Evolutionary conservation across 2,329 filamentous ascomycete genomes (phyloP).

Genomic region (Aspergillus novofumigatus): DNA sequence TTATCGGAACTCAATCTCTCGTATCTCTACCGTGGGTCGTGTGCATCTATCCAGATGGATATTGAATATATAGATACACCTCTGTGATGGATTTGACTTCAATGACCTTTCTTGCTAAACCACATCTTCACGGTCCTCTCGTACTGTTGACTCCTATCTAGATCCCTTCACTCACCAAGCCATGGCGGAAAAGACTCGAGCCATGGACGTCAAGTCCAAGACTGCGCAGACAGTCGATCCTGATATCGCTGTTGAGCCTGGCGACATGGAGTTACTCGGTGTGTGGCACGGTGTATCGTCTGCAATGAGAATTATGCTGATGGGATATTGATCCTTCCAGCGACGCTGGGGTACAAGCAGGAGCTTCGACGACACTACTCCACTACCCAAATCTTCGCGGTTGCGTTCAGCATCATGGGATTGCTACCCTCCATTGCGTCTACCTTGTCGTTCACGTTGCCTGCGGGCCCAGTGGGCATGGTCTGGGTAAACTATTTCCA

Average conservation of each 20-base stretch:
- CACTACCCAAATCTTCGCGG: conserved; percentile 57
- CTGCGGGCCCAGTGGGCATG: conserved; percentile 57
- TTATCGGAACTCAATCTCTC: background rate
- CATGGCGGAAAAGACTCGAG: conserved; percentile 9
- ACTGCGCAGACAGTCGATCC: background rate
- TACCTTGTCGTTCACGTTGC: conserved; percentile 55
- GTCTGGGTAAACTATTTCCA: conserved; percentile 47
- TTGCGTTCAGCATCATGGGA: conserved; percentile 58
- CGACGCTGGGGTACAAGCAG: conserved; percentile 50
- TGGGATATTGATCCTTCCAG: conserved; percentile 10
- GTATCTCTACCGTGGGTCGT: background rate
- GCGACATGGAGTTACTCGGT: conserved; percentile 24
- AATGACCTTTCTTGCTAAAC: background rate
- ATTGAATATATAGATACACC: too few relatives aligned
- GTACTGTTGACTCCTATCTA: conserved; percentile 4
- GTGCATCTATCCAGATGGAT: background rate
- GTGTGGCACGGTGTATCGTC: background rate
- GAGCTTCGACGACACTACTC: conserved; percentile 59
- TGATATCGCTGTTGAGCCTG: conserved; percentile 7
- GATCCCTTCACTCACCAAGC: conserved; percentile 7
- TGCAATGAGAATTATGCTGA: background rate
- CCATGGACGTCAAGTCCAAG: conserved; percentile 6
- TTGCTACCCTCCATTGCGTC: conserved; percentile 58
- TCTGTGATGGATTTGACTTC: background rate
- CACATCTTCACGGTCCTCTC: conserved; percentile 1